Conservation (phyloP, 2,329 filamentous ascomycete species). For the Ophiostoma fasciatum region DNA sequence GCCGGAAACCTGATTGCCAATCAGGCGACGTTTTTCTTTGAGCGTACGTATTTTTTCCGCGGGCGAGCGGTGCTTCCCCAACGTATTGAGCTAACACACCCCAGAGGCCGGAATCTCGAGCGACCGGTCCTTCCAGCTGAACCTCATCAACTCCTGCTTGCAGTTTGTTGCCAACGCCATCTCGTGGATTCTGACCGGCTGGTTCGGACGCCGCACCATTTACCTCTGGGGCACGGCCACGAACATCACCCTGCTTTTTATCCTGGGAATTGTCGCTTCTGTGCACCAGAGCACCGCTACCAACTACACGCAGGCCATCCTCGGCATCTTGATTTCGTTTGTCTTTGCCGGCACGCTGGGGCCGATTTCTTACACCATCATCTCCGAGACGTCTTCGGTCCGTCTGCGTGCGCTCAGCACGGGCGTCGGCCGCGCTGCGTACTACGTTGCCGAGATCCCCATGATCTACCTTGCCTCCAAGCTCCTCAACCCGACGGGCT, state of each 20-base stretch:
- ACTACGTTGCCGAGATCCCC: slow-evolving; percentile 14
- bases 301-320: slow-evolving; percentile 14
- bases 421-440: slow-evolving; percentile 14
- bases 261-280: slow-evolving; percentile 23
- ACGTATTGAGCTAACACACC: too few relatives aligned
- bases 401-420: slow-evolving; percentile 19
- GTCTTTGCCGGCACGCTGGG: slow-evolving; percentile 40
- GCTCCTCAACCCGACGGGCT: slow-evolving; percentile 21
- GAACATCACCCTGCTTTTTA: slow-evolving; percentile 8
- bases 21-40: slow-evolving; percentile 4
- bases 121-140: slow-evolving; percentile 42
- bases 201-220: slow-evolving; percentile 8
- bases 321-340: slow-evolving; percentile 20
- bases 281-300: slow-evolving; percentile 16
- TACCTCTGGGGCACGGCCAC: slow-evolving; percentile 8
- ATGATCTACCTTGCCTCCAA: slow-evolving; percentile 17
- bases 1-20: slow-evolving; percentile 4
- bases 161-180: slow-evolving; percentile 48
- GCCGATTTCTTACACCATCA: slow-evolving; percentile 26
- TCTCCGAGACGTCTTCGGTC: slow-evolving; percentile 23
- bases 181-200: slow-evolving; percentile 48
- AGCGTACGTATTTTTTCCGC: too few relatives aligned
- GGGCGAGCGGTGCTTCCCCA: too few relatives aligned
- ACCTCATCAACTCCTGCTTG: slow-evolving; percentile 49
- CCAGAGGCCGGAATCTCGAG: slow-evolving; percentile 43